A percentile compares a stretch with the other conserved stretches of the same genome.
These are phyloP conservation scores for Naegleria lovaniensis DNA, from an alignment of 208 protist genomes.

Conservation along the genomic window DNA sequence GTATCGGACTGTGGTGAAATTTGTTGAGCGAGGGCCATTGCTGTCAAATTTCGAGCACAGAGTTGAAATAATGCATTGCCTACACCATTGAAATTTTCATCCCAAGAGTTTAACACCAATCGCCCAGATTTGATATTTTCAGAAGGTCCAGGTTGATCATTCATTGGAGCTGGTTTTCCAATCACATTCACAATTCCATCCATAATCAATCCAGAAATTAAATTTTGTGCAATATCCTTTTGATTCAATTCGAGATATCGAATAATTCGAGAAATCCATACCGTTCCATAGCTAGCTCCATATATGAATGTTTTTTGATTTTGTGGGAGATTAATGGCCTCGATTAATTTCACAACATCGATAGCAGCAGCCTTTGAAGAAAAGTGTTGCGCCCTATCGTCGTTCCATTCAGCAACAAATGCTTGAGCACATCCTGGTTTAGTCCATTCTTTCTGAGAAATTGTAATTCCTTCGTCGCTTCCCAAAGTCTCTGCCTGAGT, in stretches of 20 bases:
- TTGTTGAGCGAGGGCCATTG: background rate
- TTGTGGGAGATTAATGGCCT: background rate
- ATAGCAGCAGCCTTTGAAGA: background rate
- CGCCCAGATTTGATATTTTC: background rate
- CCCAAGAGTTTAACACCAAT: background rate
- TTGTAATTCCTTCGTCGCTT: background rate
- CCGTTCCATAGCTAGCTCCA: background rate
- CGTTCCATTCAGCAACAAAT: background rate
- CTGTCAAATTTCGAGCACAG: background rate
- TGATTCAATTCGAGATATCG: background rate
- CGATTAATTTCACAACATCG: constrained; percentile 2
- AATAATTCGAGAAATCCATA: background rate
- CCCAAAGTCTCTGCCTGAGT: constrained; percentile 8
- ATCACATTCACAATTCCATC: background rate
- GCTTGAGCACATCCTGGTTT: background rate
- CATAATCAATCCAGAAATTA: background rate
- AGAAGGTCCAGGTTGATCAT: too few relatives aligned
- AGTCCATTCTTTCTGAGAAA: background rate
- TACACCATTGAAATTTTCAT: background rate
- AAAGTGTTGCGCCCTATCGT: background rate
- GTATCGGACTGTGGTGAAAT: background rate
- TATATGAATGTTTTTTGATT: background rate
- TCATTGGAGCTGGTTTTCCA: background rate
- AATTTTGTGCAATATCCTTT: background rate
- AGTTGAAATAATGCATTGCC: background rate